Evolutionary conservation across 2,329 filamentous ascomycete genomes (phyloP).

Genomic region (Fonsecaea erecta): DNA sequence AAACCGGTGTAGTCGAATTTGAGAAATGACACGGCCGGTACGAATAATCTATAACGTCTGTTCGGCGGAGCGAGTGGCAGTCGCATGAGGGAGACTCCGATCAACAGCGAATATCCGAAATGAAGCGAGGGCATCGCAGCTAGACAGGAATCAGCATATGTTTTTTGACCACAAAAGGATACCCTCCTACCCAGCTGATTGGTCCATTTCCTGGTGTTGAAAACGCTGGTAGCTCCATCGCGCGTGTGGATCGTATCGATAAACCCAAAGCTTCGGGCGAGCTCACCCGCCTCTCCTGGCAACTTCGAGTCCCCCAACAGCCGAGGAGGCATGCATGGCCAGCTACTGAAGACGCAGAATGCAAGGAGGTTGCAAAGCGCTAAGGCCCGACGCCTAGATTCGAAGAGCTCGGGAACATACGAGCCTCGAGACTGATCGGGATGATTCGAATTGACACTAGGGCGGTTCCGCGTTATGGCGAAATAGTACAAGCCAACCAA

Average conservation of each 20-base stretch:
- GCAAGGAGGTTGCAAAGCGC: constrained; percentile 56
- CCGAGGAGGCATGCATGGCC: constrained; percentile 56
- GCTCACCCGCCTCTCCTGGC: constrained; percentile 58
- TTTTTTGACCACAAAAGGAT: not conserved
- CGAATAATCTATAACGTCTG: constrained; percentile 44
- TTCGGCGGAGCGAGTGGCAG: constrained; percentile 64
- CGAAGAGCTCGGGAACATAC: constrained; percentile 56
- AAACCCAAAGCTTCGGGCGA: constrained; percentile 64
- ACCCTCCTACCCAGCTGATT: constrained; percentile 18
- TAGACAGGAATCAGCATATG: constrained; percentile 45
- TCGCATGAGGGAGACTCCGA: constrained; percentile 58
- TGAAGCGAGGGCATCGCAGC: constrained; percentile 58
- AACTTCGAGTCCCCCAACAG: constrained; percentile 59
- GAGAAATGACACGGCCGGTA: not conserved
- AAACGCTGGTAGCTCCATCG: constrained; percentile 55
- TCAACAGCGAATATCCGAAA: constrained; percentile 48
- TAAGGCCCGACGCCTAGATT: constrained; percentile 56
- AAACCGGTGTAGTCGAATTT: not conserved
- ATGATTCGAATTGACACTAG: constrained; percentile 41
- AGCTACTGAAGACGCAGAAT: constrained; percentile 54
- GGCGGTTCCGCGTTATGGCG: constrained; percentile 40
- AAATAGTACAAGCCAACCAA: constrained; percentile 55
- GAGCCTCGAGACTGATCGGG: not conserved
- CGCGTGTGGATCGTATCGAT: constrained; percentile 62
- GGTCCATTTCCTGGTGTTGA: constrained; percentile 44